These are phyloP conservation scores for Entomortierella parvispora DNA, from an alignment of 192 early-diverging fungal species.

Conservation along the genomic window DNA sequence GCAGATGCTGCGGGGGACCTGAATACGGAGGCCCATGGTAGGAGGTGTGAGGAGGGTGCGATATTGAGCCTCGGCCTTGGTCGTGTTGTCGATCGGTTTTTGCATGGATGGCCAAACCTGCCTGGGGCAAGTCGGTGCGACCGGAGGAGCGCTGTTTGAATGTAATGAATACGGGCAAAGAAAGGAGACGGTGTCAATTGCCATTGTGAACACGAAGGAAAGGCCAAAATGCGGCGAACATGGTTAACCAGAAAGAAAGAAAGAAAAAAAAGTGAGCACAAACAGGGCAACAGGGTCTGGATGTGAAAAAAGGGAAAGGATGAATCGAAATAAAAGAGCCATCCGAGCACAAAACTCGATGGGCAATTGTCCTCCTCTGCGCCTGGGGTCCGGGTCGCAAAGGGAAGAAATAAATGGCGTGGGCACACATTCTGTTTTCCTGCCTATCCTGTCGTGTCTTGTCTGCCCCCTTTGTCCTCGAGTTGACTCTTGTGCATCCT, in stretches of 20 bases:
- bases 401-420: too few species aligned
- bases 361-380: too few species aligned
- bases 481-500: too few species aligned
- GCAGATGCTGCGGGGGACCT: background rate
- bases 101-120: too few species aligned
- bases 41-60: background rate
- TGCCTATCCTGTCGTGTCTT: too few species aligned
- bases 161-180: background rate
- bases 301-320: background rate
- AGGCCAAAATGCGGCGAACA: background rate
- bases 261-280: background rate
- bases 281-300: background rate
- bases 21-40: background rate
- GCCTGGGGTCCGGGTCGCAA: too few species aligned
- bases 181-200: background rate
- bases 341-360: too few species aligned
- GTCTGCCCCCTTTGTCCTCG: too few species aligned
- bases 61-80: background rate
- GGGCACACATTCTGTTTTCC: too few species aligned
- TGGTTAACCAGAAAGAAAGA: background rate
- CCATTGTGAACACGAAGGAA: background rate
- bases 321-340: too few species aligned
- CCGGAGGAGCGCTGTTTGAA: slow-evolving; percentile 30
- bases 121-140: background rate
- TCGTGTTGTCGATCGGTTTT: background rate